Evolutionary conservation across 1,139 yeast genomes (phyloP).

Genomic region (Candida frijolesensis): DNA sequence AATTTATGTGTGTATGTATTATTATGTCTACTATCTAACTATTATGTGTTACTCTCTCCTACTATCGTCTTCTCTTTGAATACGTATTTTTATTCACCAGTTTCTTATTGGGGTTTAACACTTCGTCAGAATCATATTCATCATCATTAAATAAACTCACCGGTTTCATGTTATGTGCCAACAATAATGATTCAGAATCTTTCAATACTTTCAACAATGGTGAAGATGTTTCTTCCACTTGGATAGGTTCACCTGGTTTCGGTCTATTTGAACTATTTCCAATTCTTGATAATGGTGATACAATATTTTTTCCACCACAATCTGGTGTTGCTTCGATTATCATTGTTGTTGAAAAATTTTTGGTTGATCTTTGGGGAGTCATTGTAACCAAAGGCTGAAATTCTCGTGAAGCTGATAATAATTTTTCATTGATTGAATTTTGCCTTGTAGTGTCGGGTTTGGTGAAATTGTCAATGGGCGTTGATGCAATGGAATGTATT

Average conservation of each 20-base stretch:
- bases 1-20: constrained; percentile 12
- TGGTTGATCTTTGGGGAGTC: constrained; percentile 8
- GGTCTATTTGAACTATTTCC: constrained; percentile 10
- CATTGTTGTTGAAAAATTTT: neutral
- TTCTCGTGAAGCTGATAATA: constrained; percentile 1
- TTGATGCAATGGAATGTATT: constrained; percentile 2
- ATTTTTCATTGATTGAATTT: constrained; percentile 7
- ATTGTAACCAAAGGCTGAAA: constrained; percentile 5
- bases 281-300: constrained; percentile 22
- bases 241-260: constrained; percentile 41
- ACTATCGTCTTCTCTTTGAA: constrained; percentile 10
- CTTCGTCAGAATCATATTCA: constrained; percentile 21
- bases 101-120: constrained; percentile 14
- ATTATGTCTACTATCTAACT: constrained; percentile 2
- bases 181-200: constrained; percentile 4
- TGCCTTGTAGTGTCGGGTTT: constrained; percentile 4
- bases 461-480: constrained; percentile 9
- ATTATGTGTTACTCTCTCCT: too few relatives aligned
- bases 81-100: constrained; percentile 8
- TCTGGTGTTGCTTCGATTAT: constrained; percentile 9
- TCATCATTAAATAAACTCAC: constrained; percentile 6
- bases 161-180: constrained; percentile 1
- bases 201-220: constrained; percentile 30
- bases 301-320: neutral
- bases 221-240: constrained; percentile 25